phyloP scores from a whole-genome alignment of 495 filamentous ascomycete genomes.

The Podospora sp. region DNA sequence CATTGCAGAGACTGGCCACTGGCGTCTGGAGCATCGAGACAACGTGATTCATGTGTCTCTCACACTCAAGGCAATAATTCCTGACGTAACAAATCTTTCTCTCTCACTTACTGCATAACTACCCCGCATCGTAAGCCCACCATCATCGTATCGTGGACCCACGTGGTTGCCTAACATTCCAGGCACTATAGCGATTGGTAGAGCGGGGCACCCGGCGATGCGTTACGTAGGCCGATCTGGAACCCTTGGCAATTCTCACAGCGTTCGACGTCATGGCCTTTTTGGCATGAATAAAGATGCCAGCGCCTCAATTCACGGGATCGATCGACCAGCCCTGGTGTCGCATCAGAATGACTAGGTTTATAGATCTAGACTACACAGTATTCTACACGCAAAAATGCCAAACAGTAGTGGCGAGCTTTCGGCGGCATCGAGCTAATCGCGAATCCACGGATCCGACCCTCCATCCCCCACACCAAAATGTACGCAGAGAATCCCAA shows the following conservation, averaged over 20 bases:
- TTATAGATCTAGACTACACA: not conserved
- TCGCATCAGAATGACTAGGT: not conserved
- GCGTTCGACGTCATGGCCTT: not conserved
- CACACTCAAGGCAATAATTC: too few relatives aligned
- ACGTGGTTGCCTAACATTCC: not conserved
- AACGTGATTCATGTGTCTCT: too few relatives aligned
- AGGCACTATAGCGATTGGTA: not conserved
- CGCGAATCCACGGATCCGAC: not conserved
- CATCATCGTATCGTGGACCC: not conserved
- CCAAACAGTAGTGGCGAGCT: not conserved
- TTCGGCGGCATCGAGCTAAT: not conserved
- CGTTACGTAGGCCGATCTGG: not conserved
- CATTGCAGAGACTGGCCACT: too few relatives aligned
- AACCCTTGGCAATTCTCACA: not conserved
- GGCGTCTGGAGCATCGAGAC: too few relatives aligned
- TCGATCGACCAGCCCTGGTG: not conserved
- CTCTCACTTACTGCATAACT: too few relatives aligned
- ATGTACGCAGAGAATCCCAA: constrained; percentile 1
- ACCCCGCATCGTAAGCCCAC: too few relatives aligned
- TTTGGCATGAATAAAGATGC: not conserved
- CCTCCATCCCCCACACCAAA: constrained; percentile 2
- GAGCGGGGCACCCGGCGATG: not conserved
- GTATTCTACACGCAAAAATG: too few relatives aligned
- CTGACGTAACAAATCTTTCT: too few relatives aligned
- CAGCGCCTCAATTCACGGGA: not conserved